phyloP scores from a whole-genome alignment of 768 basidiomycete genomes.

The Leccinum variicolor region DNA sequence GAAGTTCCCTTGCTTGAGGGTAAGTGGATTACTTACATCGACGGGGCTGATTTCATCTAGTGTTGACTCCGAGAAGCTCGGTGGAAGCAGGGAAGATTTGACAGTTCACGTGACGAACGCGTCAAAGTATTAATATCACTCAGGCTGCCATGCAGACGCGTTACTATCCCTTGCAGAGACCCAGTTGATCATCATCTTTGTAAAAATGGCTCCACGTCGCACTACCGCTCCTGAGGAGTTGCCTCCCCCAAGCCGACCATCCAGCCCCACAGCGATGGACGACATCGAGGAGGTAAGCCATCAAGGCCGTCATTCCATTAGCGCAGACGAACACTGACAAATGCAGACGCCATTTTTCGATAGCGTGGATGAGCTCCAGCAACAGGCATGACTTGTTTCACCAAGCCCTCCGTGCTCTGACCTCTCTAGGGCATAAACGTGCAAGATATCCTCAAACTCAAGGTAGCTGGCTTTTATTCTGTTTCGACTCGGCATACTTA shows the following conservation, averaged over 20 bases:
- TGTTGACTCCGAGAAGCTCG: too few relatives aligned
- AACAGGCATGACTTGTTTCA: conserved; percentile 50
- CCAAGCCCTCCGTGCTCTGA: conserved; percentile 6
- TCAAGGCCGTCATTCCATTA: not conserved
- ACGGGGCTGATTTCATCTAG: too few relatives aligned
- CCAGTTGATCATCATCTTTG: not conserved
- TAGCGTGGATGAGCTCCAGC: conserved; percentile 80
- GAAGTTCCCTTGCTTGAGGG: not conserved
- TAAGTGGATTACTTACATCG: too few relatives aligned
- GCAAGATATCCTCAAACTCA: conserved; percentile 93
- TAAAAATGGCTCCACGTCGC: conserved; percentile 30
- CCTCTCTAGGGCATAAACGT: conserved; percentile 80
- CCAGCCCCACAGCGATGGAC: conserved; percentile 26
- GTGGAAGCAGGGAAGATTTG: conserved; percentile 3
- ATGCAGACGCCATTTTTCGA: conserved; percentile 63
- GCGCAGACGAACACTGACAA: not conserved
- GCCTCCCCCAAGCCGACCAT: conserved; percentile 26
- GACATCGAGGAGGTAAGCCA: conserved; percentile 42
- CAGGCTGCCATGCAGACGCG: not conserved
- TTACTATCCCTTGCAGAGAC: not conserved
- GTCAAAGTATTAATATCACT: not conserved
- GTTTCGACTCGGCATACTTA: not conserved
- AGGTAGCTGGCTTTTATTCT: conserved; percentile 41
- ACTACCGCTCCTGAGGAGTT: conserved; percentile 22
- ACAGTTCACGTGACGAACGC: conserved; percentile 19